phyloP scores from a whole-genome alignment of 345 rosid genomes.

The Dovyalis caffra region DNA sequence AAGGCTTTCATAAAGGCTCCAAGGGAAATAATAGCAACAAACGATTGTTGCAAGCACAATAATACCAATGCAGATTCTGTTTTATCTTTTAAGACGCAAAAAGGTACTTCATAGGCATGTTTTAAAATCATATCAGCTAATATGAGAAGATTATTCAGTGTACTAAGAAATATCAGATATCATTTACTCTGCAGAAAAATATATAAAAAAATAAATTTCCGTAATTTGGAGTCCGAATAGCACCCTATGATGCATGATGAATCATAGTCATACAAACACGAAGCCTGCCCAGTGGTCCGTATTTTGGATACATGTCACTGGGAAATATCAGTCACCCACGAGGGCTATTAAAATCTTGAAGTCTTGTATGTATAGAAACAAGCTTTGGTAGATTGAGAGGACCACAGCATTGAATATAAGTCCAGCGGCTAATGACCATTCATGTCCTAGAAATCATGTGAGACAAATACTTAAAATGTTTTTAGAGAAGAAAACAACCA shows the following conservation, averaged over 20 bases:
- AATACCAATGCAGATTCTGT: not conserved
- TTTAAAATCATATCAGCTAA: not conserved
- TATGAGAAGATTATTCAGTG: not conserved
- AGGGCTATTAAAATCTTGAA: conserved; percentile 13
- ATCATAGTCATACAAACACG: not conserved
- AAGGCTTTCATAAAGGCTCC: not conserved
- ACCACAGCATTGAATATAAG: conserved; percentile 19
- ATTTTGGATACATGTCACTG: not conserved
- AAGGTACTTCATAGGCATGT: not conserved
- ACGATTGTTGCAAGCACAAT: not conserved
- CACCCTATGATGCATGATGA: not conserved
- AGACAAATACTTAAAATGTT: conserved; percentile 8
- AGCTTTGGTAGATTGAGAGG: conserved; percentile 11
- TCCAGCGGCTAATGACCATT: conserved; percentile 3
- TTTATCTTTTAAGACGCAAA: too few species aligned
- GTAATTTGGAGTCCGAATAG: not conserved
- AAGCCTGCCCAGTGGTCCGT: conserved; percentile 20
- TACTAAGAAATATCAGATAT: not conserved
- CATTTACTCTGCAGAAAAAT: not conserved
- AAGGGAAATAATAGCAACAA: not conserved
- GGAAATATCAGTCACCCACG: conserved; percentile 5
- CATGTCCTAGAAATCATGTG: not conserved
- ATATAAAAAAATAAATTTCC: not conserved
- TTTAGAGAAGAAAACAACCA: conserved; percentile 1
- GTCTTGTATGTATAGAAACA: conserved; percentile 10